Evolutionary conservation across 495 filamentous ascomycete genomes (phyloP).

Genomic region (Eremomyces bilateralis): DNA sequence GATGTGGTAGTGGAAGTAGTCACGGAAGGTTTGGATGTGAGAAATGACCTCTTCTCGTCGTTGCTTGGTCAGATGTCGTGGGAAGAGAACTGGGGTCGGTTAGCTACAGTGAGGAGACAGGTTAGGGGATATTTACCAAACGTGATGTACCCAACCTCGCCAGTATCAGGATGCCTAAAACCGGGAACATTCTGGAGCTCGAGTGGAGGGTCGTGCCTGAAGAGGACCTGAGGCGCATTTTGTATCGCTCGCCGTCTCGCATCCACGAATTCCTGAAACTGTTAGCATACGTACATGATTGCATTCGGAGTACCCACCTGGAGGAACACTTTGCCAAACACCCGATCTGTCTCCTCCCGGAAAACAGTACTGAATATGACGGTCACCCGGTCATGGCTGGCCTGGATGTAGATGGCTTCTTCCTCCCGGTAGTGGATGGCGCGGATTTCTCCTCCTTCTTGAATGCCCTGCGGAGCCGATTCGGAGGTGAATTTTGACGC

Average conservation of each 20-base stretch:
- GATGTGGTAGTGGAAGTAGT: constrained; percentile 99
- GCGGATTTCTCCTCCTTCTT: constrained; percentile 82
- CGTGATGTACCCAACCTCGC: constrained; percentile 88
- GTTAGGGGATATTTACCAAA: constrained; percentile 43
- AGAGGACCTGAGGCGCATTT: constrained; percentile 96
- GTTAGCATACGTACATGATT: neutral
- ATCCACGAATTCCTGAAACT: constrained; percentile 82
- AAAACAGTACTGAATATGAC: constrained; percentile 99
- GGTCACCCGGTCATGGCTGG: constrained; percentile 86
- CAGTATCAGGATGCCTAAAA: constrained; percentile 42
- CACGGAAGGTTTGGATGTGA: constrained; percentile 98
- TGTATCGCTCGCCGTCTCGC: constrained; percentile 84
- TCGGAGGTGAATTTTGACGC: constrained; percentile 80
- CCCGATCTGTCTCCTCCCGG: constrained; percentile 86
- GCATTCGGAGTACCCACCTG: constrained; percentile 22
- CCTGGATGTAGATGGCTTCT: constrained; percentile 98
- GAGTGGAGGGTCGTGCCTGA: constrained; percentile 81
- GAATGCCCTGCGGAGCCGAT: constrained; percentile 68
- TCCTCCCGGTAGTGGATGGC: constrained; percentile 95
- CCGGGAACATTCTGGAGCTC: constrained; percentile 76
- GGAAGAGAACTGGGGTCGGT: constrained; percentile 57
- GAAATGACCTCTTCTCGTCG: constrained; percentile 86
- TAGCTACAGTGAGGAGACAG: constrained; percentile 6
- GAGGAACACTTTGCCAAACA: constrained; percentile 90
- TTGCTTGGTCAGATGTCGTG: constrained; percentile 75